A percentile compares a stretch with the other conserved stretches of the same genome.
Conservation (phyloP, 148 eudicot genomes). For the Camellia lanceoleosa region DNA sequence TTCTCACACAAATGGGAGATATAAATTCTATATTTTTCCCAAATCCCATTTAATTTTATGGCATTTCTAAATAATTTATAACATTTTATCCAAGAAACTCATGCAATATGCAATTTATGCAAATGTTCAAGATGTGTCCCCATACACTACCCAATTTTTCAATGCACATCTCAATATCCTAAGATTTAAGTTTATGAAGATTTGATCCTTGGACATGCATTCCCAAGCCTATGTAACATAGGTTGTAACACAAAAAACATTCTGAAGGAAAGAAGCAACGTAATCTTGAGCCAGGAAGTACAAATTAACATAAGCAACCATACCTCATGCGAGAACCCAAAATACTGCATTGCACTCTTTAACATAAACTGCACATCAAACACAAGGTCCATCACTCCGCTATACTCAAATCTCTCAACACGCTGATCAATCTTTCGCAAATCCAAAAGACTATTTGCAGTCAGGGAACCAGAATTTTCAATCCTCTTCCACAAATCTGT, state of each 20-base stretch:
- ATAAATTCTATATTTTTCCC: too few relatives aligned
- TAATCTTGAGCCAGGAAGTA: background rate
- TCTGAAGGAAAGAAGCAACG: constrained; percentile 6
- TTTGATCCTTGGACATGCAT: too few relatives aligned
- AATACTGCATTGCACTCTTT: constrained; percentile 66
- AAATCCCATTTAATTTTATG: too few relatives aligned
- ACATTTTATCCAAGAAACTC: too few relatives aligned
- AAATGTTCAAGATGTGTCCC: too few relatives aligned
- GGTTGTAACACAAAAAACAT: background rate
- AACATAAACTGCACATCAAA: constrained; percentile 82
- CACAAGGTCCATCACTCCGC: constrained; percentile 72
- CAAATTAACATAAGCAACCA: background rate
- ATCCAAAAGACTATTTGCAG: constrained; percentile 55
- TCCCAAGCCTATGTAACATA: too few relatives aligned
- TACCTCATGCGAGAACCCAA: constrained; percentile 82
- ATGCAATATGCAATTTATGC: too few relatives aligned
- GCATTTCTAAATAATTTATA: too few relatives aligned
- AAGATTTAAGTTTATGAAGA: too few relatives aligned
- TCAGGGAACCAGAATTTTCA: constrained; percentile 38
- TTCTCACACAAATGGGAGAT: too few relatives aligned
- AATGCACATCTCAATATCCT: too few relatives aligned
- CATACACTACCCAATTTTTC: too few relatives aligned
- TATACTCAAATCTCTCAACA: constrained; percentile 62
- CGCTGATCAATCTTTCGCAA: constrained; percentile 1
- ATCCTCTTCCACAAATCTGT: constrained; percentile 81